Conservation (phyloP, 1,139 yeast genomes). For the Pichia sp. region DNA sequence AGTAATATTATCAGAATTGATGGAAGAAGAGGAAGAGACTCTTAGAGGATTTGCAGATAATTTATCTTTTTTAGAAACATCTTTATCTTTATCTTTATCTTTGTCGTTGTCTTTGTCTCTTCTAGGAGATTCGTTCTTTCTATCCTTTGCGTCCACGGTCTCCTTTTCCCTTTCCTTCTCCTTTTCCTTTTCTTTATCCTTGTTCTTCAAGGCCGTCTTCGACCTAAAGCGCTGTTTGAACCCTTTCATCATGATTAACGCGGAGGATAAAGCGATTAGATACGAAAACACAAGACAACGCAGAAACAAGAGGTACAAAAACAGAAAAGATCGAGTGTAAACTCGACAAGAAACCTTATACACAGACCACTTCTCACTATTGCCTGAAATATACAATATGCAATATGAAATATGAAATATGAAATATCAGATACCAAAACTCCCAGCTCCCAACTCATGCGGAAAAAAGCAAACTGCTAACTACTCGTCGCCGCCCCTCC, state of each 20-base stretch:
- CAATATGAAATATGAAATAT: no score
- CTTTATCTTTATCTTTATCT: neutral
- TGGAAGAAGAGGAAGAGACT: slow-evolving; percentile 10
- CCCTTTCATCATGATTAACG: slow-evolving; percentile 30
- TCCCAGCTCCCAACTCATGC: no score
- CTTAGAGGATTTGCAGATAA: neutral
- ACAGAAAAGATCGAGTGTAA: no score
- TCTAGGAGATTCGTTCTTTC: neutral
- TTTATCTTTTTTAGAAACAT: neutral
- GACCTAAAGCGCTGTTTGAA: slow-evolving; percentile 31
- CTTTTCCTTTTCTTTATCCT: slow-evolving; percentile 16
- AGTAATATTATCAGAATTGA: neutral
- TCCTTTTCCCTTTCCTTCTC: neutral
- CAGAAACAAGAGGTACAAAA: no score
- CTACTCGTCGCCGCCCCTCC: neutral
- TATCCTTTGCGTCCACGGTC: neutral
- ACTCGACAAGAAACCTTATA: no score
- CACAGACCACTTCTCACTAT: no score
- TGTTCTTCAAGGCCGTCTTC: slow-evolving; percentile 22
- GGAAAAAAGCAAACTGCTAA: no score
- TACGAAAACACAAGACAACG: neutral
- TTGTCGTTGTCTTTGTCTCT: neutral
- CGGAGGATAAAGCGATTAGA: no score
- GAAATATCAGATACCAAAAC: no score
- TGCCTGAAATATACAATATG: no score